Evolutionary conservation across 495 filamentous ascomycete genomes (phyloP), one percentile per base, ranked within the genome.

Genomic region (Astrocystis sublimbata): DNA sequence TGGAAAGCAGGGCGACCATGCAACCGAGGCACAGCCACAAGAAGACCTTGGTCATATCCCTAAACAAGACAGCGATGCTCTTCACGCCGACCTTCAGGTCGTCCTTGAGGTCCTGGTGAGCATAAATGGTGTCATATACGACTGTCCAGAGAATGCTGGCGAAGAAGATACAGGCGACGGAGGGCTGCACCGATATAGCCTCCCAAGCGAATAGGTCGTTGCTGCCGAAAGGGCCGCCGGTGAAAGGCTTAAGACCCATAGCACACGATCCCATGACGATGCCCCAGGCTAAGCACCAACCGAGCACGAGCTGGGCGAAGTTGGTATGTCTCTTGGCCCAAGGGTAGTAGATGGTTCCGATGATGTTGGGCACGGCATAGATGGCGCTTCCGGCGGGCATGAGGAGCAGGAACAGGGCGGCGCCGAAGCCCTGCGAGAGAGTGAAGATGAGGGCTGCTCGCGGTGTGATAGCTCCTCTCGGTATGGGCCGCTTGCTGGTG

Each of bases 51-150:
- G 74, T 74, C 23, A 47, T 40, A 19, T 76, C 66, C 3, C 65
- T 50, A 51, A 76, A 74, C 46, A 73, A 55, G 13, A 81, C 76
- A 8, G 76, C 77, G 23, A 75, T 60, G 56, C 72, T 74, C 64
- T 73, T 73, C 13, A 78, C 54, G 1, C 72, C 75, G 6, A 73
- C 63, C 41, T 71, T 67, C 31, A 68, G 23, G 28, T 80, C 78
- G 30, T 74, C 74, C 35, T 64, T 65, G 13, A 76, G 42, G 51
- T 78, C 77, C 49, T 78, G 75, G 63, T 75, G 71, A 26, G 77
- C 76, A 61, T 78, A 80, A 54, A 80, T 71, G 10, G 76, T 77
- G 63, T 80, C 76, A 62, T 72, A 77, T 31, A 76, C 71, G 52
- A 74, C 64, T 8, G 70, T 69, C 76, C 74, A 80, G 6, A 76